A percentile compares a stretch with the other conserved stretches of the same genome.
Conservation (phyloP, 2,329 filamentous ascomycete genomes). For the Ascochyta fabae region DNA sequence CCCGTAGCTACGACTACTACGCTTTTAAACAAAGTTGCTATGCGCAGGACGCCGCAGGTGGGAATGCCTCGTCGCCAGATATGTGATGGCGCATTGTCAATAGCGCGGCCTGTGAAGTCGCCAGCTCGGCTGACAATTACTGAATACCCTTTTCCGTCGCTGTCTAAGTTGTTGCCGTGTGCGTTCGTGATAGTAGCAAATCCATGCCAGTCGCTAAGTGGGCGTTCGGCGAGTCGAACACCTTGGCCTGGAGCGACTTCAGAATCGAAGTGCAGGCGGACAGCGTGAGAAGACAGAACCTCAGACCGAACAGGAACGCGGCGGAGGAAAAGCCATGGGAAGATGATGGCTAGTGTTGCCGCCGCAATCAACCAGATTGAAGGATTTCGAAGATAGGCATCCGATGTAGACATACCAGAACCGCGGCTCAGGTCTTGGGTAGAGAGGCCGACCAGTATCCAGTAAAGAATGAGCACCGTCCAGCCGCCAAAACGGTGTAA, state of each 20-base stretch:
- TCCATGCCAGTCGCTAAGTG: constrained; percentile 48
- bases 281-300: constrained; percentile 73
- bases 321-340: constrained; percentile 77
- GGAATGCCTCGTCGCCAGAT: constrained; percentile 50
- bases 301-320: constrained; percentile 71
- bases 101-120: constrained; percentile 47
- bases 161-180: constrained; percentile 10
- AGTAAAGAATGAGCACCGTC: constrained; percentile 46
- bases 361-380: constrained; percentile 73
- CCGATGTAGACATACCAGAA: constrained; percentile 41
- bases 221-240: constrained; percentile 40
- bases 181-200: constrained; percentile 50
- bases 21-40: constrained; percentile 46
- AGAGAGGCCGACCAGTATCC: constrained; percentile 39
- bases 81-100: constrained; percentile 41
- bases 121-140: constrained; percentile 49
- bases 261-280: constrained; percentile 65
- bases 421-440: constrained; percentile 34
- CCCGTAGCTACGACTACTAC: constrained; percentile 50
- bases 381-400: constrained; percentile 35
- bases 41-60: constrained; percentile 45
- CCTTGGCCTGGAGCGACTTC: constrained; percentile 41
- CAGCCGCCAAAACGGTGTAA: constrained; percentile 49
- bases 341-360: constrained; percentile 70
- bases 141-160: constrained; percentile 38